Evolutionary conservation across 2,329 filamentous ascomycete species (phyloP).

Genomic region (Fusarium sterilihyphosum): DNA sequence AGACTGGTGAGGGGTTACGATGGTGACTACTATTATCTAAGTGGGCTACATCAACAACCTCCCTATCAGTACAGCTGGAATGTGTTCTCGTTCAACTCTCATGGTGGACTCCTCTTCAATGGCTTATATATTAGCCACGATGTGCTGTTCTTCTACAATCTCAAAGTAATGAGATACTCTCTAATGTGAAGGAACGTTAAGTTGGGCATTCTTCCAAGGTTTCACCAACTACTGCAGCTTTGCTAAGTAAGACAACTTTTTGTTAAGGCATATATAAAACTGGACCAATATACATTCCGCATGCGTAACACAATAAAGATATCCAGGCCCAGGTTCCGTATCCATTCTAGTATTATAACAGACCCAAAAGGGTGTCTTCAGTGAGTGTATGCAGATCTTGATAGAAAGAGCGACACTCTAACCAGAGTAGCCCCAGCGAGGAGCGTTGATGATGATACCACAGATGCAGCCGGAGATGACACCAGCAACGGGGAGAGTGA

Average conservation of each 20-base stretch:
- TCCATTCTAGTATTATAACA: slow-evolving; percentile 1
- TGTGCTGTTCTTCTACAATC: too few species aligned
- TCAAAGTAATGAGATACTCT: too few species aligned
- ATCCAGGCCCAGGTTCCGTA: neutral
- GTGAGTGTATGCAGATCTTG: neutral
- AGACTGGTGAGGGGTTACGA: neutral
- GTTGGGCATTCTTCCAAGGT: neutral
- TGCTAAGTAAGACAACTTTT: neutral
- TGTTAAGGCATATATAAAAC: neutral
- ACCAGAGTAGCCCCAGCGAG: slow-evolving; percentile 54
- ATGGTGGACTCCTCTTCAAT: too few species aligned
- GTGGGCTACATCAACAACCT: too few species aligned
- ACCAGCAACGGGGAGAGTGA: slow-evolving; percentile 67
- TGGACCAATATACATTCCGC: neutral
- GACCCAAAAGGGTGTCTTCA: neutral
- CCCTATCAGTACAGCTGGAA: too few species aligned
- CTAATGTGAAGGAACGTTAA: rapidly evolving
- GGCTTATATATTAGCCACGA: too few species aligned
- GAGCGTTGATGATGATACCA: slow-evolving; percentile 71
- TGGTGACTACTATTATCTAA: neutral
- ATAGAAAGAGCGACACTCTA: neutral
- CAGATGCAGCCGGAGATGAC: slow-evolving; percentile 69
- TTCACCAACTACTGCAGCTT: rapidly evolving
- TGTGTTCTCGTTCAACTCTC: too few species aligned
- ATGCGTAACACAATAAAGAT: neutral